Evolutionary conservation across 805 yeast species (phyloP).

Genomic region (Yarrowia keelungensis): DNA sequence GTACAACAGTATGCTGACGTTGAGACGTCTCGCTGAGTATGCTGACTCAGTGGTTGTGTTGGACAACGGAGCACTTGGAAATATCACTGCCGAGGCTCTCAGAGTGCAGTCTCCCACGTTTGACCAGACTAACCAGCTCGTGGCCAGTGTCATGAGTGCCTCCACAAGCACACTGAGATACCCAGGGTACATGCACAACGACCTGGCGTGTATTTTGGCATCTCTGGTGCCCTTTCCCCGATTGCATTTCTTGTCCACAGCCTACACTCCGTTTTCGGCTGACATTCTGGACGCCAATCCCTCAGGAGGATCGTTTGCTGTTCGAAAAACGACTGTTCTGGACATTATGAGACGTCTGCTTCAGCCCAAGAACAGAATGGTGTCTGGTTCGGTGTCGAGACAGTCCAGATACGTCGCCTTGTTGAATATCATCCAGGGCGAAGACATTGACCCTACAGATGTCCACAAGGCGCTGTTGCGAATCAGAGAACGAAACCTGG

Average conservation of each 20-base stretch:
- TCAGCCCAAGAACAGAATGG: conserved; percentile 79
- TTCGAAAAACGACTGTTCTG: conserved; percentile 76
- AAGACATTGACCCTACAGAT: conserved; percentile 68
- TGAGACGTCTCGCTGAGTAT: conserved; percentile 79
- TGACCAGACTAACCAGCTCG: conserved; percentile 81
- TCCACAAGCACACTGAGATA: conserved; percentile 87
- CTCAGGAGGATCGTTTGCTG: conserved; percentile 59
- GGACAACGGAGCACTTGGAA: conserved; percentile 83
- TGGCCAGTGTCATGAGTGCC: conserved; percentile 83
- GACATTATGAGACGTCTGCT: conserved; percentile 84
- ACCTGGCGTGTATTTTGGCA: conserved; percentile 79
- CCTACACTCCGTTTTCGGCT: conserved; percentile 69
- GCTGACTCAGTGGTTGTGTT: conserved; percentile 90
- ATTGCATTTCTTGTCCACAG: conserved; percentile 73
- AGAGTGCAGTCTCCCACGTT: conserved; percentile 68
- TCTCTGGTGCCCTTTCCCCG: conserved; percentile 86
- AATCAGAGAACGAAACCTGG: conserved; percentile 53
- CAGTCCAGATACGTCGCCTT: conserved; percentile 68
- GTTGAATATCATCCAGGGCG: conserved; percentile 71
- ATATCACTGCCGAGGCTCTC: conserved; percentile 70
- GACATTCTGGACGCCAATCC: conserved; percentile 57
- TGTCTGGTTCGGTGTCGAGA: conserved; percentile 55
- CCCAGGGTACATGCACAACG: conserved; percentile 90
- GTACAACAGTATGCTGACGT: conserved; percentile 83
- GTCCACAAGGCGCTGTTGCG: conserved; percentile 57